Evolutionary conservation across 306 rosid species (phyloP), one percentile per base, ranked within the genome.

Genomic region (Ammopiptanthus mongolicus): DNA sequence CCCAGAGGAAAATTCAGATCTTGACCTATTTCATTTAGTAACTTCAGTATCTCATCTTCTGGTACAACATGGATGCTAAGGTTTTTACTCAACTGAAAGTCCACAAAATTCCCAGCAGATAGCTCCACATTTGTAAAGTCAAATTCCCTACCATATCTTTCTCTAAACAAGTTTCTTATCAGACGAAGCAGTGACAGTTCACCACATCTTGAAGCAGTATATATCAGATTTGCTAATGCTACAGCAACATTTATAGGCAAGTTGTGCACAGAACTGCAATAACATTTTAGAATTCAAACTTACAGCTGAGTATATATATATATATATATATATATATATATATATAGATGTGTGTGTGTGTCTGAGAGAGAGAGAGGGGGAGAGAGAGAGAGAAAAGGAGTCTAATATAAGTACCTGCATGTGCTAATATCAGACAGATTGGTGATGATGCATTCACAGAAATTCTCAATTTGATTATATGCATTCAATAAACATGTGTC

Each of bases 171-270:
- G 61, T 75, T 21, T 5, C 81, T 70, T 23, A 73, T 3, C 12
- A 3, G 4, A 14, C 11, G 47, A 5, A 77, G 74, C 47, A 66
- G 78, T n/a, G 80, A 73, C 57, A 84, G 22, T 22, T 81, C 88
- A 47, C 76, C 85, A 62, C 69, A 77, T 63, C 85, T 80, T 53
- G 75, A 84, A 50, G 72, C 83, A 60, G 75, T 75, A 77, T 44
- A 84, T 61, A 61, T 68, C 62, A 84, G 39, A 77, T 77, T 84
- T 10, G 80, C 80, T 9, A 68, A 8, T 14, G 85, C 85, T 78
- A 77, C 80, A 8, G 17, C 57, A 21, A 80, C 74, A 59, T 60
- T 29, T 11, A 13, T 3, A 6, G 74, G 44, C 74, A 71, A 63
- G 42, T 57, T 62, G 17, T 62, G 68, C 19, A 29, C 58, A n/a